Evolutionary conservation across 495 filamentous ascomycete species (phyloP), one percentile per base, ranked within the genome.

Genomic region (Annulohypoxylon nitens): DNA sequence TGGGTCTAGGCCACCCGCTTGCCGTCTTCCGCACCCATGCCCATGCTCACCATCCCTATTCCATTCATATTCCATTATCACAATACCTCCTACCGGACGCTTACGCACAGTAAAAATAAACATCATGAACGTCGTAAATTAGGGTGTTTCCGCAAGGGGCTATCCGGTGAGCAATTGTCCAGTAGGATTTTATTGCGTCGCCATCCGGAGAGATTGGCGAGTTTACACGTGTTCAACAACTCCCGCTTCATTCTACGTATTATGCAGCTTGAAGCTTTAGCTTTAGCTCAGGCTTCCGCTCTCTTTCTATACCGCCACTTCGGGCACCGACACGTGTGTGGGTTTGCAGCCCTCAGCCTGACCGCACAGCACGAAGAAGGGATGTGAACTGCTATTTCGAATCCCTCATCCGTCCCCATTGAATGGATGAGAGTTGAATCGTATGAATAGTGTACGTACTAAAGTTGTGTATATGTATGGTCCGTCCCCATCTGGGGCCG

Each of bases 271-370:
- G 58, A 20, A 57, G 48, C 34, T 43, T 39, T 30, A 30, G 30
- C 30, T 30, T 70, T 60, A 60, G 71, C 8, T 60, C 39, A 57
- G 53, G 66, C 51, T 51, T 37, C 8, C 16, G 26, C 30, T 30
- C 30, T 30, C 30, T 33, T 12, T 51, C n/a, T 61, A 68, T 59
- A 48, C 62, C 62, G 61, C 63, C 62, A 67, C 71, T 70, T 74
- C 58, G 67, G 71, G 71, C 71, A 74, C 62, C 63, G 67, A 74
- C 71, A 74, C 71, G 63, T 74, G 62, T 70, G 63, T 51, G 50
- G 55, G 36, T 39, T 69, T 18, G 43, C 30, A 60, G 39, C 50
- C 41, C 67, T 47, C 62, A 20, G 10, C 59, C 71, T 67, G 65
- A 70, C 55, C 58, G n/a, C 57, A 16, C 57, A 51, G n/a, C 59